Evolutionary conservation across 495 filamentous ascomycete genomes (phyloP), one percentile per base, ranked within the genome.

Genomic region (Hypoxylon fuscum): DNA sequence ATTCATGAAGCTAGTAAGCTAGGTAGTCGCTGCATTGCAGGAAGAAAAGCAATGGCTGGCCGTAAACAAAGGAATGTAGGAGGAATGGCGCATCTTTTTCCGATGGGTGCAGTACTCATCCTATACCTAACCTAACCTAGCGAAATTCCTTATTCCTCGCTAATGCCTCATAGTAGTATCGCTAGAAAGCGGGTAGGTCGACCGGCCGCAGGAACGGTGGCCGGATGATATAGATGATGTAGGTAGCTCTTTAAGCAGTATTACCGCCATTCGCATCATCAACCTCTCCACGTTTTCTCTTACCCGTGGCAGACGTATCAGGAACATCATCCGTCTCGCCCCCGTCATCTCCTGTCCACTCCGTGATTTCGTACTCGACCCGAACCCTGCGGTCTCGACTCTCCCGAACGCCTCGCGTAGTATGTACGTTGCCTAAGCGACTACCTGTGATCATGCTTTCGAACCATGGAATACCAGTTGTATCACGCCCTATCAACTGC

Each of bases 281-380:
- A 14, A 71, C 60, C 17, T 77, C 77, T 27, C 59, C 77, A 23
- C 85, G 72, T 70, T 87, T 87, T 55, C 85, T 76, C 72, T 87
- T 88, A 35, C 68, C 72, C 21, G 66, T 54, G n/a, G 35, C 62
- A 68, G 52, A 58, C 73, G 40, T 53, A n/a, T 63, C 68, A 20
- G 57, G 54, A 23, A 71, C 74, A 32, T 75, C 77, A 56, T 74
- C 79, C 43, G 83, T 79, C 52, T 89, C 78, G 69, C 88, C 85
- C 9, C 69, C 73, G 34, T 81, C 85, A 43, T 81, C 85, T 50
- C 81, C 85, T 34, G 81, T 83, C 83, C 85, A 92, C 72, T 97
- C 93, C 37, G 86, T 82, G 57, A 97, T 78, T 74, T 96, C 92
- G 89, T 91, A 96, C 67, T 94, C 89, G 32, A 95, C 81, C 22